Base-by-base conservation (phyloP, 2,329 filamentous ascomycete genomes). In the Westerdykella aurantiaca region DNA sequence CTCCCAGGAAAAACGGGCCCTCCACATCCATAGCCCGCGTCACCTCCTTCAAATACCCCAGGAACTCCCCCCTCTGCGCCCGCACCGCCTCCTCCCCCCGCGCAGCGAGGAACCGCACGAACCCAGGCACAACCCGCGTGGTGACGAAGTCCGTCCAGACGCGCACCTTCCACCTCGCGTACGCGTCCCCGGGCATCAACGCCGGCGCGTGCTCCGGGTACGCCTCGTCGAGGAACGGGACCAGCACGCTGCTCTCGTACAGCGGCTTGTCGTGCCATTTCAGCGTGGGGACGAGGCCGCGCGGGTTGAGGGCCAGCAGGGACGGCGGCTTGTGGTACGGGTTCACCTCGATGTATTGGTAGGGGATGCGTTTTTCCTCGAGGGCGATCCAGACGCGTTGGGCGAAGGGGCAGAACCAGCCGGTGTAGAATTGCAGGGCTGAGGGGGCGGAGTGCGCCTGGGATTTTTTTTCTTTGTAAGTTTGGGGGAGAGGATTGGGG, bases 141-240 rank as follows among this genome's bases (percentile, higher is more conserved):
- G 75, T 80, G 18, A 86, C 75, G 53, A 85, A 88, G 52, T 89
- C 84, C 34, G 82, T 83, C 85, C 85, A 90, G 40, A 90, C 78
- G 29, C 83, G 71, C 34, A 78, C 80, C 16, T 80, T 66, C 3
- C 86, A 86, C 41, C 78, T 73, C 42, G 80, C 74, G 56, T 87
- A 90, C 0, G 79, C 70, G 43, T 82, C 79, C 0, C 64, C 57
- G 0, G 85, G 82, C 9, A 86, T 66, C 4, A 90, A 63, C 1
- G 66, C 61, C 1, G 72, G 73, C 42, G 43, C 71, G 64, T 57
- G 74, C 4, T 72, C 71, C 0, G 75, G 69, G 48, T 80, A 88
- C 0, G 79, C 80, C 49, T 90, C 85, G 50, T 91, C 82, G 1
- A 91, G 72, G 52, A 86, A 91, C 61, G 89, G 85, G 66, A 81